A percentile compares a stretch with the other conserved stretches of the same genome.
Evolutionary conservation across 1,284 basidiomycete genomes (phyloP).

Genomic region (Erythrobasidium hasegawianum): DNA sequence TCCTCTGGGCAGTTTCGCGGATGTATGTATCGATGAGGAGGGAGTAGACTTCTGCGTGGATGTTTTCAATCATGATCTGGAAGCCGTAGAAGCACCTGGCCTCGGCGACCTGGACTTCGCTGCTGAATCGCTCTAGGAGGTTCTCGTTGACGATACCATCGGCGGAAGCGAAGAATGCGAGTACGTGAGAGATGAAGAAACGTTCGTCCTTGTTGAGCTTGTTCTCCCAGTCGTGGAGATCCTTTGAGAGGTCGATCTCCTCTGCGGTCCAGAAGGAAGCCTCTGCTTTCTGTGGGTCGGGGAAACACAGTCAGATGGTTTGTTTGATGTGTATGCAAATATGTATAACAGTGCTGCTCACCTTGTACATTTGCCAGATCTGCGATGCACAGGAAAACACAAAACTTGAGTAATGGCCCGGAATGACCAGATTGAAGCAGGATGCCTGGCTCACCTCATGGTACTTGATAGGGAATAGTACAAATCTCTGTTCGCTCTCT

Average conservation of each 20-base stretch:
- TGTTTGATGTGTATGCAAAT: not conserved
- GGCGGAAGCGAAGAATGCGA: slow-evolving; percentile 54
- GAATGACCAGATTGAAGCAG: not conserved
- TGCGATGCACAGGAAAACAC: slow-evolving; percentile 16
- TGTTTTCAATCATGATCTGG: slow-evolving; percentile 57
- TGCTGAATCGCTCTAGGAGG: slow-evolving; percentile 52
- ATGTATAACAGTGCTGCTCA: not conserved
- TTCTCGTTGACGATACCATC: slow-evolving; percentile 55
- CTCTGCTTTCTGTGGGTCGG: slow-evolving; percentile 39
- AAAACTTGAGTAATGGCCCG: not conserved
- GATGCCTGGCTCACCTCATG: slow-evolving; percentile 42
- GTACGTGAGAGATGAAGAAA: slow-evolving; percentile 53
- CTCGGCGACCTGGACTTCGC: slow-evolving; percentile 53
- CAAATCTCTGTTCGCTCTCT: slow-evolving; percentile 45
- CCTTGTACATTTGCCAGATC: slow-evolving; percentile 48
- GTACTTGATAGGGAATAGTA: slow-evolving; percentile 48
- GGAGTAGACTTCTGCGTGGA: slow-evolving; percentile 59
- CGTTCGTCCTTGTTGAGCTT: slow-evolving; percentile 52
- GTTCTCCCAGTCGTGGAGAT: slow-evolving; percentile 53
- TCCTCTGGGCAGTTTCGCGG: slow-evolving; percentile 54
- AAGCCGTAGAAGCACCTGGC: slow-evolving; percentile 54
- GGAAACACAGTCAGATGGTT: not conserved
- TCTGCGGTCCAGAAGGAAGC: slow-evolving; percentile 54
- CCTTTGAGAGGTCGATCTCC: slow-evolving; percentile 54
- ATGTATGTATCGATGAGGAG: slow-evolving; percentile 60